These are phyloP conservation scores for Zanthoxylum bungeanum DNA, from an alignment of 345 rosid genomes.

Conservation along the genomic window DNA sequence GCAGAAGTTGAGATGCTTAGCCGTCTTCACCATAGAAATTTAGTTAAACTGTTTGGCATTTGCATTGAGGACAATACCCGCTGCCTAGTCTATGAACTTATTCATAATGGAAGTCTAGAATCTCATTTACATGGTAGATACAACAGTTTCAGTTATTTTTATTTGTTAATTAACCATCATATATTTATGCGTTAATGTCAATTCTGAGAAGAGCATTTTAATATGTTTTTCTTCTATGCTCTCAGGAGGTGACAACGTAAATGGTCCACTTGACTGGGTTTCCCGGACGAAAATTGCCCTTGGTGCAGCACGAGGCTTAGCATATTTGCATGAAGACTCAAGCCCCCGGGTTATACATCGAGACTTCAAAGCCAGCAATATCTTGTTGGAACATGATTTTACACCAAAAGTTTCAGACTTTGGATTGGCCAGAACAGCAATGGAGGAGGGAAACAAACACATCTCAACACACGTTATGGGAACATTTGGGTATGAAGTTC, in stretches of 20 bases:
- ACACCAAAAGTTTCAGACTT: conserved; percentile 75
- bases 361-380: conserved; percentile 77
- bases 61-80: conserved; percentile 46
- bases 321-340: conserved; percentile 82
- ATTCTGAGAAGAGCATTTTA: background rate
- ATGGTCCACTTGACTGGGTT: conserved; percentile 58
- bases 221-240: conserved; percentile 9
- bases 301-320: conserved; percentile 76
- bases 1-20: conserved; percentile 82
- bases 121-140: conserved; percentile 63
- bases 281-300: conserved; percentile 73
- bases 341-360: conserved; percentile 69
- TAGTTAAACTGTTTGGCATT: conserved; percentile 61
- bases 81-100: conserved; percentile 68
- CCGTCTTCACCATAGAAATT: conserved; percentile 75
- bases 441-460: conserved; percentile 59
- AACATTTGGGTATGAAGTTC: conserved; percentile 63
- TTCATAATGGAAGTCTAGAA: conserved; percentile 70
- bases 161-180: background rate
- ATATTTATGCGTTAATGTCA: background rate
- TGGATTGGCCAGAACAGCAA: conserved; percentile 70
- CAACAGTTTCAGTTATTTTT: background rate
- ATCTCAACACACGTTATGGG: conserved; percentile 79
- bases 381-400: conserved; percentile 66
- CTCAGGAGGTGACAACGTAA: conserved; percentile 51